Conservation (phyloP, 108 stramenopile genomes). For the Nannochloropsis gaditana region DNA sequence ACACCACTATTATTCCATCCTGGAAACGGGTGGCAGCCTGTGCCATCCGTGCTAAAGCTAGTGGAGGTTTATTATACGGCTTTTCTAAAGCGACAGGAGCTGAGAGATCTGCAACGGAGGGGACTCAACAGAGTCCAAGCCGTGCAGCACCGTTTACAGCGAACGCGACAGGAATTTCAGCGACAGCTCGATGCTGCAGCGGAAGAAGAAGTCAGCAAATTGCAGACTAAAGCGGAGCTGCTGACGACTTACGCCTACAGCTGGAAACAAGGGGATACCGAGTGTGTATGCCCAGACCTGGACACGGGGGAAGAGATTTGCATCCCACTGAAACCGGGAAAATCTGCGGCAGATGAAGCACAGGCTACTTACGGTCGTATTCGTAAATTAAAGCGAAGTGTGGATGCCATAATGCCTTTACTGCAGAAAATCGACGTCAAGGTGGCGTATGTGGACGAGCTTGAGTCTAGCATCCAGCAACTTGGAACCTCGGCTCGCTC, state of each 20-base stretch:
- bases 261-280: slow-evolving; percentile 29
- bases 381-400: slow-evolving; percentile 41
- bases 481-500: background rate
- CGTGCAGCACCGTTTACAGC: background rate
- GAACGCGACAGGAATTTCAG: background rate
- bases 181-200: slow-evolving; percentile 2
- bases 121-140: slow-evolving; percentile 10
- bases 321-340: slow-evolving; percentile 25
- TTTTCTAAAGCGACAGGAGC: background rate
- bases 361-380: slow-evolving; percentile 26
- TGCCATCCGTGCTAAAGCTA: background rate
- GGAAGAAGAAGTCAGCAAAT: background rate
- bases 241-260: slow-evolving; percentile 25
- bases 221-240: slow-evolving; percentile 22
- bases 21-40: slow-evolving; percentile 4
- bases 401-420: slow-evolving; percentile 25
- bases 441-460: slow-evolving; percentile 30
- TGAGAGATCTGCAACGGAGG: background rate
- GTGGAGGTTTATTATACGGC: slow-evolving; percentile 8
- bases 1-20: background rate
- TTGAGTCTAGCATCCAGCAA: slow-evolving; percentile 33
- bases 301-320: slow-evolving; percentile 30
- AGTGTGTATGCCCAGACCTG: slow-evolving; percentile 29
- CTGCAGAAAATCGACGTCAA: slow-evolving; percentile 27
- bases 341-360: slow-evolving; percentile 28